Evolutionary conservation across 371 early-diverging fungal species (phyloP).

Genomic region (Mortierella sp.): DNA sequence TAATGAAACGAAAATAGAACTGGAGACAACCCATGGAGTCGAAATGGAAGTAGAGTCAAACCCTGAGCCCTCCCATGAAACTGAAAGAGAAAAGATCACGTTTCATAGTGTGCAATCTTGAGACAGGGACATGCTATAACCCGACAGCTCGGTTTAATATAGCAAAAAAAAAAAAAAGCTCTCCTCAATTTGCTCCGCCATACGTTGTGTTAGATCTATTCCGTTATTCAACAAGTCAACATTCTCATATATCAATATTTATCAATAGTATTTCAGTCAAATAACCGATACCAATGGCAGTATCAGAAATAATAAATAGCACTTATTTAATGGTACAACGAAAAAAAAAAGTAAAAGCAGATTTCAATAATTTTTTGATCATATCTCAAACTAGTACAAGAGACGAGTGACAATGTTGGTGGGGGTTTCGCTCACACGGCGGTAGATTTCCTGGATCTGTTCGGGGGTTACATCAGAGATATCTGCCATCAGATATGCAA

Average conservation of each 20-base stretch:
- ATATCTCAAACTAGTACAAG: slow-evolving; percentile 66
- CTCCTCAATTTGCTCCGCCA: neutral
- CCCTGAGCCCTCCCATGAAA: neutral
- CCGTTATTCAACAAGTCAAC: neutral
- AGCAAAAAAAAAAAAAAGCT: neutral
- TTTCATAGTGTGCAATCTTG: neutral
- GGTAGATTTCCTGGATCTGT: slow-evolving; percentile 79
- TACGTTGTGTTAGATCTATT: neutral
- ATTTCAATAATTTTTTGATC: neutral
- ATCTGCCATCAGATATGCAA: slow-evolving; percentile 97
- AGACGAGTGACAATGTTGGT: slow-evolving; percentile 88
- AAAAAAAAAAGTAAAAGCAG: neutral
- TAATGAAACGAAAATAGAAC: no score
- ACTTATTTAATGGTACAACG: neutral
- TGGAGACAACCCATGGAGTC: no score
- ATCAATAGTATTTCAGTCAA: no score
- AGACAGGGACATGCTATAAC: neutral
- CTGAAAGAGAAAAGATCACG: neutral
- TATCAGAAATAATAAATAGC: neutral
- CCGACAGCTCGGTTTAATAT: neutral
- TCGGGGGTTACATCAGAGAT: slow-evolving; percentile 78
- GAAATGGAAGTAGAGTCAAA: neutral
- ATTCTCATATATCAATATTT: neutral
- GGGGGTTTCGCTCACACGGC: slow-evolving; percentile 73
- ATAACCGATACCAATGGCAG: neutral